Evolutionary conservation across 2,329 filamentous ascomycete species (phyloP), one percentile per base, ranked within the genome.

Genomic region (Lasiodiplodia sp.): DNA sequence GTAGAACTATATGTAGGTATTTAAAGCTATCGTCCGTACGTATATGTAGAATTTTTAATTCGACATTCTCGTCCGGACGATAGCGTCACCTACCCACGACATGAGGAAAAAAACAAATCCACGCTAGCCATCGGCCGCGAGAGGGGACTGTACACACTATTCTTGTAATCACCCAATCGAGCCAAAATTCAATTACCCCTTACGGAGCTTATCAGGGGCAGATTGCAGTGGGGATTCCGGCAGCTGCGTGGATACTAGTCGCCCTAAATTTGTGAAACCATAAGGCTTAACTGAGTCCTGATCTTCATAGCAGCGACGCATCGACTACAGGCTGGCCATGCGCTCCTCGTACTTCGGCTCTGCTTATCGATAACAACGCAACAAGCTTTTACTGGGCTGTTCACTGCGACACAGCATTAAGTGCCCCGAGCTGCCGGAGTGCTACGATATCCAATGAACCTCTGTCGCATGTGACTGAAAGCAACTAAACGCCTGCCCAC

Each of bases 331-430:
- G 40, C 25, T 25, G 60, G n/a, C 37, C 58, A 63, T n/a, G 8
- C 6, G 4, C 7, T 51, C 6, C 7, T 16, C 21, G 25, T 38
- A 21, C 21, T 16, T n/a, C 38, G 14, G 8, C 4, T 23, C 38
- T 25, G 56, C 60, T 52, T 64, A 64, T 64, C 60, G 60, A 64
- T 64, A 64, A 52, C 5, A 21, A n/a, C 21, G 44, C 44, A 21
- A 38, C 28, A 64, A 64, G 60, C 60, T 52, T 64, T 52, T 14
- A 18, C 23, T 23, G 28, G 16, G 11, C 21, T 12, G 25, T 16
- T 14, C 25, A 44, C 12, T 11, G n/a, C 44, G 3, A 44, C 44
- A 38, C 21, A 52, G 28, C 58, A 64, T 52, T 21, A 25, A 14
- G 21, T 51, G 4, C 47, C 23, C 44, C 44, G n/a, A n/a, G 44